Percentiles rank a stretch among this genome's conserved stretches.
Conservation (phyloP, 1,139 yeast species). For the Magnusiomyces sp. region DNA sequence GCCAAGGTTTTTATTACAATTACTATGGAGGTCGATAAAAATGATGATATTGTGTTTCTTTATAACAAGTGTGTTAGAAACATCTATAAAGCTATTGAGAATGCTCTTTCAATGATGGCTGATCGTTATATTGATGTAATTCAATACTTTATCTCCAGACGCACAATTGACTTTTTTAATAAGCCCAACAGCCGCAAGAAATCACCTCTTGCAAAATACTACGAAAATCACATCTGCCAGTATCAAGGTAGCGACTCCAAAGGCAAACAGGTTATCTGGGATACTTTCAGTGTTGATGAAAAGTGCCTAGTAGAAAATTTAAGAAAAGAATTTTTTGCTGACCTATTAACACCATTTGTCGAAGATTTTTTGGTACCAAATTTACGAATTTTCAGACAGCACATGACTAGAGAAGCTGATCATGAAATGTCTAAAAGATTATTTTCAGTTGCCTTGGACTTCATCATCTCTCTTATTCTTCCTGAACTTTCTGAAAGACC, state of each 20-base stretch:
- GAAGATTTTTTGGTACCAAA: not conserved
- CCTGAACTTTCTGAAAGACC: conserved; percentile 1
- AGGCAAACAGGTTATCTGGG: no score
- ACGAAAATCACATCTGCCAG: not conserved
- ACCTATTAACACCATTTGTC: not conserved
- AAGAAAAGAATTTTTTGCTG: not conserved
- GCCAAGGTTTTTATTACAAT: not conserved
- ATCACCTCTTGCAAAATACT: not conserved
- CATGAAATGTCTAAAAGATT: not conserved
- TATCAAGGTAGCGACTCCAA: no score
- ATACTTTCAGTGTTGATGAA: not conserved
- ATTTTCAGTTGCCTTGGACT: not conserved
- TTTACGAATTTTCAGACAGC: no score
- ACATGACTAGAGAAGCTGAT: no score
- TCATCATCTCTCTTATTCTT: not conserved
- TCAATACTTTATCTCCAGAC: conserved; percentile 1
- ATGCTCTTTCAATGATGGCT: not conserved
- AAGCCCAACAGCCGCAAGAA: not conserved
- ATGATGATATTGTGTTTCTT: conserved; percentile 1
- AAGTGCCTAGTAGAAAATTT: not conserved
- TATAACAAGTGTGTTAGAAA: conserved; percentile 5
- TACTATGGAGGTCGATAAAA: not conserved
- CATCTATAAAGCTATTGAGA: not conserved
- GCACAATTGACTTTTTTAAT: conserved; percentile 1
- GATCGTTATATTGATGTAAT: not conserved